Evolutionary conservation across 75 land plant species (phyloP).

Genomic region (Sequoiadendron giganteum): DNA sequence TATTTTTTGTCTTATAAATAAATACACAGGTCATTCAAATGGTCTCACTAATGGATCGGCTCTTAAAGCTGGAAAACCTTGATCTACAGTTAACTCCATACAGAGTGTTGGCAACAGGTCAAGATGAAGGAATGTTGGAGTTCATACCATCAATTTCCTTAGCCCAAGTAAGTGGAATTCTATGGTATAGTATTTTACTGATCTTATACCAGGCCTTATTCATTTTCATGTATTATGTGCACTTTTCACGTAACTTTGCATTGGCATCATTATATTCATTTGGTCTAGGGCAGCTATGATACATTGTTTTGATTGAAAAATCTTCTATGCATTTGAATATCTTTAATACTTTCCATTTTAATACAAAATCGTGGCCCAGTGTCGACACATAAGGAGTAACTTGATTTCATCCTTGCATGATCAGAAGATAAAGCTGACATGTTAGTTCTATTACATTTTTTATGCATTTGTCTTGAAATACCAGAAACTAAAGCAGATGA

Average conservation of each 20-base stretch:
- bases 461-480: neutral
- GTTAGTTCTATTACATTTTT: neutral
- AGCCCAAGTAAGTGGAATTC: conserved; percentile 61
- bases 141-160: conserved; percentile 93
- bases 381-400: neutral
- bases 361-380: neutral
- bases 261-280: neutral
- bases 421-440: conserved; percentile 1
- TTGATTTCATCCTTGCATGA: neutral
- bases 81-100: conserved; percentile 97
- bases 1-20: neutral
- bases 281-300: neutral
- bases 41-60: conserved; percentile 96
- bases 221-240: neutral
- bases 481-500: neutral
- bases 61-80: conserved; percentile 94
- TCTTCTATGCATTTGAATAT: neutral
- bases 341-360: neutral
- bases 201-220: neutral
- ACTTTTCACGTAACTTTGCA: neutral
- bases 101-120: conserved; percentile 92
- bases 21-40: conserved; percentile 85
- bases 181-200: neutral
- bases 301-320: neutral
- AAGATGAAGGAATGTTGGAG: conserved; percentile 98